Evolutionary conservation across 2,329 filamentous ascomycete genomes (phyloP), one percentile per base, ranked within the genome.

Genomic region (Lojkania enalia): DNA sequence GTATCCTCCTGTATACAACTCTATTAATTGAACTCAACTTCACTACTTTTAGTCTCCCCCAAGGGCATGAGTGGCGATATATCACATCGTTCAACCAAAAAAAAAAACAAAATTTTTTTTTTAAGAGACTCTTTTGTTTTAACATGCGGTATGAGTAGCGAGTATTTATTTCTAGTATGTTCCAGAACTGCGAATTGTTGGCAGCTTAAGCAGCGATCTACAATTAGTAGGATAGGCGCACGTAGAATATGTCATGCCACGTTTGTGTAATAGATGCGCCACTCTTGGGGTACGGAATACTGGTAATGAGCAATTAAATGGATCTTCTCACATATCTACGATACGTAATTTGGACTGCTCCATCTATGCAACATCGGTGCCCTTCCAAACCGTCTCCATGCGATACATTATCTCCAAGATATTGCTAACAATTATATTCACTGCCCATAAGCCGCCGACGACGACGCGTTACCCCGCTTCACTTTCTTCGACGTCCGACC

Each of bases 401-500:
- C 23, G 7, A 27, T 27, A 27, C n/a, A 27, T 7, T 27, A 27
- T 27, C 7, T 27, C 7, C 7, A 7, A 27, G 7, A 27, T 27
- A 27, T 27, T n/a, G n/a, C 23, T 7, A n/a, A 7, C n/a, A 7
- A 7, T 7, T 27, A n/a, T 27, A 7, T 33, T 16, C 14, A 33
- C 14, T 15, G 7, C 30, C n/a, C n/a, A n/a, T n/a, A n/a, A n/a
- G n/a, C n/a, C n/a, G n/a, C n/a, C n/a, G n/a, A n/a, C n/a, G n/a
- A n/a, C n/a, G n/a, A n/a, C n/a, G n/a, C n/a, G n/a, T n/a, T n/a
- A 27, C 25, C 25, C 25, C 25, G 7, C 25, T 27, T 9, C 25
- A 7, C 9, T 27, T 48, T 48, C 29, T 48, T 49, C 12, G 30
- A 40, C 38, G 51, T 57, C 11, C 52, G 45, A 15, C 25, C 51